Evolutionary conservation across 75 land plant genomes (phyloP).

Genomic region (Azolla pinnata): DNA sequence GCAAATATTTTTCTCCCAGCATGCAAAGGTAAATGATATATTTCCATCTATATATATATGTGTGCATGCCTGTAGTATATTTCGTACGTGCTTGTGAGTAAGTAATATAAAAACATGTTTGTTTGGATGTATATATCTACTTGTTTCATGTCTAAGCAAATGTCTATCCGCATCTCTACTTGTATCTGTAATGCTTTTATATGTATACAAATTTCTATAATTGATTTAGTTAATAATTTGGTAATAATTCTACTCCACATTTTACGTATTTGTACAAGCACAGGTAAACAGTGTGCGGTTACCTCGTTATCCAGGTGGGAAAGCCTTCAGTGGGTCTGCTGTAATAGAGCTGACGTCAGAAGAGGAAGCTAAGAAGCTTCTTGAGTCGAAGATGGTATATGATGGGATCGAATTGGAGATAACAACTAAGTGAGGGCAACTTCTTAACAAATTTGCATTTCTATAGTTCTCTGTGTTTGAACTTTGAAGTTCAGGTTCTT

Average conservation of each 20-base stretch:
- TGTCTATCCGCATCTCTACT: no score
- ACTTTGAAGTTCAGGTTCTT: background rate
- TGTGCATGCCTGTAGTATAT: background rate
- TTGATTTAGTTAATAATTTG: no score
- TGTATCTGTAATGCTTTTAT: no score
- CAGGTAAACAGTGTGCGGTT: conserved; percentile 91
- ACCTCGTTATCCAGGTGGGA: conserved; percentile 59
- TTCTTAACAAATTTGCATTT: background rate
- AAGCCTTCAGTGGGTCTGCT: conserved; percentile 69
- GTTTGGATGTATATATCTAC: no score
- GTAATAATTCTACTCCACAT: no score
- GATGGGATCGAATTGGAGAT: conserved; percentile 65
- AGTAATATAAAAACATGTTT: background rate
- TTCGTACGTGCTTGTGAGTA: background rate
- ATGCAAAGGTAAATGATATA: conserved; percentile 64
- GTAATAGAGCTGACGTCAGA: conserved; percentile 72
- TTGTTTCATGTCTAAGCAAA: no score
- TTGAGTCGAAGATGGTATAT: conserved; percentile 48
- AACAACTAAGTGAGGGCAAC: conserved; percentile 64
- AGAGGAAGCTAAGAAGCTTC: conserved; percentile 57
- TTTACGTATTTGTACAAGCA: no score
- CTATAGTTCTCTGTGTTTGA: background rate
- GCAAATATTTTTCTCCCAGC: conserved; percentile 49
- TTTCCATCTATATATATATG: no score
- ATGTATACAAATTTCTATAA: no score